Evolutionary conservation across 768 basidiomycete species (phyloP).

Genomic region (Hygrophoropsis aurantiaca): DNA sequence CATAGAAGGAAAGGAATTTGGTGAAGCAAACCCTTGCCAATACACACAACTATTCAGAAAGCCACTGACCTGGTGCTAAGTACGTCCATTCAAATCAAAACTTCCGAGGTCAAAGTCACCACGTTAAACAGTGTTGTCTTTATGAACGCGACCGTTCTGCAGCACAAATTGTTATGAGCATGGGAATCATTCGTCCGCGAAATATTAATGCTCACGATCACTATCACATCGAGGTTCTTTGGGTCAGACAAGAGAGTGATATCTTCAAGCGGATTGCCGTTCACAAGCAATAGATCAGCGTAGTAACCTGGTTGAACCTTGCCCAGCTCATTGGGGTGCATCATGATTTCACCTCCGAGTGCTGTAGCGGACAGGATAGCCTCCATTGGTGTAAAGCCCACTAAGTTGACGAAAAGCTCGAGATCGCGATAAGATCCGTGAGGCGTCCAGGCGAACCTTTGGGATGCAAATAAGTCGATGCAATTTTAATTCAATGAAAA

Average conservation of each 20-base stretch:
- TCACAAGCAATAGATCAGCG: slow-evolving; percentile 35
- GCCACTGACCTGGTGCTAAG: too few species aligned
- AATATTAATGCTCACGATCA: slow-evolving; percentile 26
- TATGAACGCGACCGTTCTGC: slow-evolving; percentile 29
- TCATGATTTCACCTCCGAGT: slow-evolving; percentile 36
- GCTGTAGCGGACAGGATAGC: slow-evolving; percentile 35
- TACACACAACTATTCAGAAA: too few species aligned
- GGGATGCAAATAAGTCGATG: neutral
- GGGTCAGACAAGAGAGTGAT: slow-evolving; percentile 29
- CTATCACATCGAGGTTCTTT: slow-evolving; percentile 32
- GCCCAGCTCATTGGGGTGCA: slow-evolving; percentile 35
- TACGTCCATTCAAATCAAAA: too few species aligned
- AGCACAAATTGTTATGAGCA: slow-evolving; percentile 1
- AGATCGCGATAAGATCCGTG: slow-evolving; percentile 38
- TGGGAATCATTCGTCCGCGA: neutral
- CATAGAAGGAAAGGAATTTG: too few species aligned
- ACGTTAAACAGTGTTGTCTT: too few species aligned
- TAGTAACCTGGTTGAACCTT: slow-evolving; percentile 37
- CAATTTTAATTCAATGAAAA: neutral
- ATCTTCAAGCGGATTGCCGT: slow-evolving; percentile 36
- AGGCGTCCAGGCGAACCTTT: slow-evolving; percentile 31
- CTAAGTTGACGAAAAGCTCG: slow-evolving; percentile 35
- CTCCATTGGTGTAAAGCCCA: slow-evolving; percentile 37
- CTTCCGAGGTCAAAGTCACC: too few species aligned
- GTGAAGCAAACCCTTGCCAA: too few species aligned